Evolutionary conservation across 106 monocot genomes (phyloP).

Genomic region (Dendrobium catenatum): DNA sequence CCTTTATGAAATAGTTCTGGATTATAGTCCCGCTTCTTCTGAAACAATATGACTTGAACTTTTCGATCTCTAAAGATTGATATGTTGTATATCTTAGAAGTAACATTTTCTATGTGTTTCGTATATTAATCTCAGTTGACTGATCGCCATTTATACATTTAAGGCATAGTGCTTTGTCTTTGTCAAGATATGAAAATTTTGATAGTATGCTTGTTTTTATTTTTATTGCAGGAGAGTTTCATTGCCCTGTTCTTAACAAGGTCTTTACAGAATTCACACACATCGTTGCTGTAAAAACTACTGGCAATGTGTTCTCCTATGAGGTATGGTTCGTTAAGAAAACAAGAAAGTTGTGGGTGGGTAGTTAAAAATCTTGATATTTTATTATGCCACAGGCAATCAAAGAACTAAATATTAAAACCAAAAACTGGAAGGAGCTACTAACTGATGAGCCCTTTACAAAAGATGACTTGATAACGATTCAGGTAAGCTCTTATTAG

Average conservation of each 20-base stretch:
- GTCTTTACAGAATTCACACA: conserved; percentile 98
- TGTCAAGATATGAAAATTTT: neutral
- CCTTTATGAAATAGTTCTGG: neutral
- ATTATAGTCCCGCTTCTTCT: neutral
- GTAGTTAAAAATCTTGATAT: conserved; percentile 1
- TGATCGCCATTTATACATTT: neutral
- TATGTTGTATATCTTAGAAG: neutral
- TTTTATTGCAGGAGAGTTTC: conserved; percentile 63
- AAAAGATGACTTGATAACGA: conserved; percentile 85
- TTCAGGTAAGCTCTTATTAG: conserved; percentile 46
- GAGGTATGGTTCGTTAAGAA: conserved; percentile 44
- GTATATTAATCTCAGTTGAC: neutral
- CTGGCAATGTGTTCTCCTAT: conserved; percentile 95
- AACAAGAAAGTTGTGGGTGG: neutral
- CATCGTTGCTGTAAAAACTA: conserved; percentile 90
- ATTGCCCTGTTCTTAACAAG: conserved; percentile 95
- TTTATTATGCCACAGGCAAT: conserved; percentile 56
- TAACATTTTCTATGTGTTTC: neutral
- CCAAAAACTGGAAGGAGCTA: conserved; percentile 92
- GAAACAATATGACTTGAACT: neutral
- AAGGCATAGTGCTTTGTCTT: neutral
- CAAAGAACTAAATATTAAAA: conserved; percentile 91
- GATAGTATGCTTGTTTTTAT: neutral
- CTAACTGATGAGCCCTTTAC: conserved; percentile 95
- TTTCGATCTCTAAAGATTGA: neutral